phyloP scores from a whole-genome alignment of 495 filamentous ascomycete genomes.

The Trichoderma orchidacearum region DNA sequence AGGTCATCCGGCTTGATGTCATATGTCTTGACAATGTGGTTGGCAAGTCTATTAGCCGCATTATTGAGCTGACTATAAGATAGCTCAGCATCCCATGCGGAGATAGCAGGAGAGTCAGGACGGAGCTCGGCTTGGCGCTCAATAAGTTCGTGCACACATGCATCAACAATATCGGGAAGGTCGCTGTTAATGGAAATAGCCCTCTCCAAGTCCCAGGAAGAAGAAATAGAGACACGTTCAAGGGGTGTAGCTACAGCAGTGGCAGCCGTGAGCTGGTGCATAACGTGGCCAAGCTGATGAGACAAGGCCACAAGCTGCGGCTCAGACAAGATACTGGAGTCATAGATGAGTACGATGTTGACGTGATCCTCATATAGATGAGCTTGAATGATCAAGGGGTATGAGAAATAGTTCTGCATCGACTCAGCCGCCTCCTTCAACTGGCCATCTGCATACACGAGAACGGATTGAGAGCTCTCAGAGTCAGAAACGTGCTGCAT shows the following conservation, averaged over 20 bases:
- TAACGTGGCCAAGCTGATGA: neutral
- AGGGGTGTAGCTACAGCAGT: neutral
- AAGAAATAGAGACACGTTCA: neutral
- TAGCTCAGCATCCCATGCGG: conserved; percentile 42
- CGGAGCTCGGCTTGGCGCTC: conserved; percentile 6
- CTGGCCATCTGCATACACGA: conserved; percentile 27
- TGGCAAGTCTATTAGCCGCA: conserved; percentile 27
- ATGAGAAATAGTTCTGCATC: neutral
- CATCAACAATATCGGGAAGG: conserved; percentile 4
- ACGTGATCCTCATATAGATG: neutral
- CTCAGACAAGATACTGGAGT: neutral
- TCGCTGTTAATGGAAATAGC: neutral
- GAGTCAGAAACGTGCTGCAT: conserved; percentile 1
- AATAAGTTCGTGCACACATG: conserved; percentile 14
- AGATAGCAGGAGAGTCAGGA: conserved; percentile 10
- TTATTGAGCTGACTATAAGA: conserved; percentile 35
- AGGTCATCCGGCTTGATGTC: conserved; percentile 37
- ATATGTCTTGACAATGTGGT: conserved; percentile 18
- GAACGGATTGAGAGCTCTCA: conserved; percentile 24
- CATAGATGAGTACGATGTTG: neutral
- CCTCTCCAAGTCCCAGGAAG: neutral
- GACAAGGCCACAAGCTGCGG: neutral
- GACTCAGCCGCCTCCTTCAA: conserved; percentile 14
- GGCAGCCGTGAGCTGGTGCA: neutral
- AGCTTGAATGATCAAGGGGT: neutral